phyloP scores from a whole-genome alignment of 31 red algal genomes.

The Bonnemaisonia californica region DNA sequence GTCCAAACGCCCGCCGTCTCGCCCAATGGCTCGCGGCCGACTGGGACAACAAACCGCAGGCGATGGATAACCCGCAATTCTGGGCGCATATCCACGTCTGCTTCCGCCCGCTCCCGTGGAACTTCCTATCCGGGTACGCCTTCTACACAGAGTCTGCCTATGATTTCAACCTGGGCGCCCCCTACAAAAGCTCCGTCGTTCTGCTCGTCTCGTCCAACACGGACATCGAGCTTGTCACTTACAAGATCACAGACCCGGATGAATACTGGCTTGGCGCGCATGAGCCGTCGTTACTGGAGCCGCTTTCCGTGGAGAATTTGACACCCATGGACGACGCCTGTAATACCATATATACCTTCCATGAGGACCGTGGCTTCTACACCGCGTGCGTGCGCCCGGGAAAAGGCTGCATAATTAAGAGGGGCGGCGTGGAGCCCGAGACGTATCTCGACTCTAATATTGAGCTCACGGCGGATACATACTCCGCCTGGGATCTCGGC shows the following conservation, averaged over 20 bases:
- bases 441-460: slow-evolving; percentile 74
- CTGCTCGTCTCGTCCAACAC: slow-evolving; percentile 37
- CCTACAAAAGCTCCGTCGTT: slow-evolving; percentile 85
- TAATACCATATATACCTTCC: slow-evolving; percentile 69
- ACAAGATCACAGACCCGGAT: slow-evolving; percentile 63
- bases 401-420: slow-evolving; percentile 70
- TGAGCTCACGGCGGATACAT: slow-evolving; percentile 47
- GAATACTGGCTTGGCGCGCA: slow-evolving; percentile 67
- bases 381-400: slow-evolving; percentile 63
- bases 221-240: slow-evolving; percentile 69
- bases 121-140: slow-evolving; percentile 62
- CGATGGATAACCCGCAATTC: slow-evolving; percentile 84
- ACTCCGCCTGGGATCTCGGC: slow-evolving; percentile 77
- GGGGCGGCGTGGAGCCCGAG: slow-evolving; percentile 51
- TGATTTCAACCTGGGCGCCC: slow-evolving; percentile 66
- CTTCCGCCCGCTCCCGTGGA: slow-evolving; percentile 80
- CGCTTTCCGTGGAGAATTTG: slow-evolving; percentile 54
- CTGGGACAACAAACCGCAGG: slow-evolving; percentile 85
- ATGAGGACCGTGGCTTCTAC: slow-evolving; percentile 37
- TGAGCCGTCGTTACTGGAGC: slow-evolving; percentile 56
- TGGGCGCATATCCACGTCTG: slow-evolving; percentile 93
- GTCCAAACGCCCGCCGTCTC: slow-evolving; percentile 55
- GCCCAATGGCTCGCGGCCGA: slow-evolving; percentile 82
- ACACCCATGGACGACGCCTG: slow-evolving; percentile 59
- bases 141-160: slow-evolving; percentile 86